Evolutionary conservation across 306 rosid genomes (phyloP), one percentile per base, ranked within the genome.

Genomic region (Cajanus cajan): DNA sequence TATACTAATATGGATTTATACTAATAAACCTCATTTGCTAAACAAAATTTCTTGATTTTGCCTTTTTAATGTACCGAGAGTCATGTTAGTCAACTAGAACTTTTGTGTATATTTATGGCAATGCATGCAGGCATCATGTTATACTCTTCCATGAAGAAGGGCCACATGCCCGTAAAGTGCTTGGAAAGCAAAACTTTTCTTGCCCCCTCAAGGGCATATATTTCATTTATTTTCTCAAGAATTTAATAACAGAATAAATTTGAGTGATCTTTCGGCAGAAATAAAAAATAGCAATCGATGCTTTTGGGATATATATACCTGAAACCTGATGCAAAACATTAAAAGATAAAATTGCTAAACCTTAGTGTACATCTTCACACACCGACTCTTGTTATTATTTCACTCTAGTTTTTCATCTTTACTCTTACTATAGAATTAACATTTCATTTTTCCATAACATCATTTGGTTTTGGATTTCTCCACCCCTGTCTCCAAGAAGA

Each of bases 151-250:
- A 2, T 61, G 62, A 71, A 71, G 78, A 79, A 62, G 41, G 74
- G 73, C 79, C 86, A 64, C 86, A 22, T 77, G 79, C 37, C 61
- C 24, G 8, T 62, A 70, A 76, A 48, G 85, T 82, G 79, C 51
- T 44, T 78, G 86, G 47, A 83, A 83, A 83, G 77, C 59, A 65
- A 78, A 19, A 64, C 59, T 73, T 37, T 34, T 50, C 44, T 59
- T 52, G 73, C 48, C 59, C 76, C 76, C 31, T 47, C 70, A 15
- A 36, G 33, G 66, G 10, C 59, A 73, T 50, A 31, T 71, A 31
- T 71, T 59, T 54, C 21, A 61, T 62, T 63, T 9, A 77, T 62
- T 82, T 62, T 62, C 52, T 48, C 25, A 58, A 41, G 41, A 36
- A 34, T 18, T 50, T 65, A 65, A 36, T 18, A 14, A 13, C 22